These are phyloP conservation scores for Telfairia occidentalis DNA, from an alignment of 331 rosid genomes.

Conservation along the genomic window DNA sequence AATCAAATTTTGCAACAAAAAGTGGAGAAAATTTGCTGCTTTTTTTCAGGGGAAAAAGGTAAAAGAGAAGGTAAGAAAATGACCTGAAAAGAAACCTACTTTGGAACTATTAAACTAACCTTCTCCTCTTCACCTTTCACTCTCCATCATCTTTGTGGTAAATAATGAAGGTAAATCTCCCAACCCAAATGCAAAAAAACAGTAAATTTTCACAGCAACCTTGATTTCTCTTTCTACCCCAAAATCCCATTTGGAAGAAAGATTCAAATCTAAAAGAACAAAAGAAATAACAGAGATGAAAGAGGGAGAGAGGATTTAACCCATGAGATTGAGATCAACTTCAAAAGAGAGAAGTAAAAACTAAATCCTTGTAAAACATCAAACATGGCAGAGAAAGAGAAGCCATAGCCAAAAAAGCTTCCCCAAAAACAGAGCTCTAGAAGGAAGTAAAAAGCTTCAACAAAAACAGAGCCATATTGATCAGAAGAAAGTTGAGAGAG, in stretches of 20 bases:
- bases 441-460: neutral
- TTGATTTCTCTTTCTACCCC: neutral
- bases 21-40: constrained; percentile 19
- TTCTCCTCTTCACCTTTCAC: constrained; percentile 12
- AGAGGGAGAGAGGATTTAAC: neutral
- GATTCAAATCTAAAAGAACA: neutral
- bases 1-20: constrained; percentile 18
- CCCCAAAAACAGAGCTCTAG: neutral
- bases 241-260: neutral
- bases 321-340: neutral
- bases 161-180: constrained; percentile 1
- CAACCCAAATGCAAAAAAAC: constrained; percentile 2
- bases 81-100: constrained; percentile 1
- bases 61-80: constrained; percentile 4
- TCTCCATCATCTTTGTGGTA: neutral
- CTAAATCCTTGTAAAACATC: neutral
- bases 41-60: constrained; percentile 28
- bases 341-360: neutral
- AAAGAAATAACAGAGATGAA: no score
- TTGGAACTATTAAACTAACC: constrained; percentile 26
- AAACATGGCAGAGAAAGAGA: neutral
- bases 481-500: neutral
- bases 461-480: neutral
- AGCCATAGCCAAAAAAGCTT: neutral
- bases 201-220: neutral